Evolutionary conservation across 768 basidiomycete genomes (phyloP).

Genomic region (Tricholoma saponaceum): DNA sequence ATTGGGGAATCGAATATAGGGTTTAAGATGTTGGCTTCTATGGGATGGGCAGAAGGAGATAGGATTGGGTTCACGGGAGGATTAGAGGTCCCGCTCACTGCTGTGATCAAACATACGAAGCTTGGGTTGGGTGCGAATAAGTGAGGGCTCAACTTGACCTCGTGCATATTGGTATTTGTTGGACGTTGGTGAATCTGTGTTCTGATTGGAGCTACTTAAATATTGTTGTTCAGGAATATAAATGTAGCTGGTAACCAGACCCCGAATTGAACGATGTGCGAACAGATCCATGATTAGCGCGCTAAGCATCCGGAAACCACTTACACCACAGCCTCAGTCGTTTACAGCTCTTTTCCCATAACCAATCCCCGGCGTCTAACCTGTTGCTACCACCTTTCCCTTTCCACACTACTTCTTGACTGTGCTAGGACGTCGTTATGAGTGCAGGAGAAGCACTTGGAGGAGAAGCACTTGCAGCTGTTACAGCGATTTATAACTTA

Average conservation of each 20-base stretch:
- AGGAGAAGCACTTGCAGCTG: no score
- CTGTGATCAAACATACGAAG: slow-evolving; percentile 84
- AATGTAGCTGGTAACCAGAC: no score
- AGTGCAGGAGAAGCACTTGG: no score
- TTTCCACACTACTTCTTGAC: no score
- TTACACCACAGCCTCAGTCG: no score
- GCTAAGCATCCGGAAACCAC: no score
- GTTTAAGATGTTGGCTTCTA: slow-evolving; percentile 79
- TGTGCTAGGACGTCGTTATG: no score
- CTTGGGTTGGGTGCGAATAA: slow-evolving; percentile 72
- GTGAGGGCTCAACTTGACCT: slow-evolving; percentile 8
- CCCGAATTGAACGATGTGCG: not conserved
- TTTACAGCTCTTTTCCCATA: no score
- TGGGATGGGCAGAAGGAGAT: slow-evolving; percentile 90
- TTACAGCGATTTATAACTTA: no score
- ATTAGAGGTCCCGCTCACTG: slow-evolving; percentile 71
- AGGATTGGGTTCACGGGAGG: slow-evolving; percentile 68
- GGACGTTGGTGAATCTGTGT: not conserved
- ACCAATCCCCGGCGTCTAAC: no score
- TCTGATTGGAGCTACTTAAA: not conserved
- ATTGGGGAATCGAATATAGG: slow-evolving; percentile 80
- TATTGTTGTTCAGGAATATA: not conserved
- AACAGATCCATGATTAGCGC: no score
- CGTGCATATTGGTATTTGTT: not conserved
- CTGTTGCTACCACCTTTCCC: no score